These are phyloP conservation scores for Martensiomyces pterosporus DNA, from an alignment of 192 early-diverging fungal species.

Conservation along the genomic window DNA sequence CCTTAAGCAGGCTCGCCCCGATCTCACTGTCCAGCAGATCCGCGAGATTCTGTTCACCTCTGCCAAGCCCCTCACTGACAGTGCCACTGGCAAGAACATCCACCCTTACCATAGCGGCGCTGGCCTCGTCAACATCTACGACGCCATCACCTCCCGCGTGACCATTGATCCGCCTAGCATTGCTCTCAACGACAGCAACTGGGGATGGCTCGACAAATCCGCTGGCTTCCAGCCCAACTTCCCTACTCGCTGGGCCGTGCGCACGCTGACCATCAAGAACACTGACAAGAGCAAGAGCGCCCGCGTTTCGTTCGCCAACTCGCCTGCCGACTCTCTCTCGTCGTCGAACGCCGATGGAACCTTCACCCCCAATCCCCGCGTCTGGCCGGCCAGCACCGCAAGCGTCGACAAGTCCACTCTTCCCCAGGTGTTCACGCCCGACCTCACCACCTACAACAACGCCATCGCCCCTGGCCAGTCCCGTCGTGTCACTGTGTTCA, in stretches of 20 bases:
- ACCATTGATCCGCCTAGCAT: conserved; percentile 55
- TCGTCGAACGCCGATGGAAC: conserved; percentile 21
- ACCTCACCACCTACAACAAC: not conserved
- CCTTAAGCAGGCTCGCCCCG: conserved; percentile 51
- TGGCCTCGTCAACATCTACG: conserved; percentile 70
- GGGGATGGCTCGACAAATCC: not conserved
- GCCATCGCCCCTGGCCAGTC: conserved; percentile 29
- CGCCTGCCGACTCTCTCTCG: conserved; percentile 34
- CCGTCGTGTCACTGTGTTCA: conserved; percentile 7
- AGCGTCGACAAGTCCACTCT: conserved; percentile 1
- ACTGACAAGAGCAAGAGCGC: conserved; percentile 18
- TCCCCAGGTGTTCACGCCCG: conserved; percentile 4
- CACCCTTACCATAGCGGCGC: conserved; percentile 54
- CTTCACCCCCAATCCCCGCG: conserved; percentile 12
- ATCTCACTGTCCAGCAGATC: conserved; percentile 14
- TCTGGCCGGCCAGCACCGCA: conserved; percentile 7
- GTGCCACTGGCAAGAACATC: conserved; percentile 24
- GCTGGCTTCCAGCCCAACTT: not conserved
- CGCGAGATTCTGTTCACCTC: conserved; percentile 49
- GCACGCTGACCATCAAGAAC: conserved; percentile 25
- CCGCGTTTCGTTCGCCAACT: conserved; percentile 5
- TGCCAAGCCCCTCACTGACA: conserved; percentile 49
- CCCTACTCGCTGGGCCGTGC: conserved; percentile 9
- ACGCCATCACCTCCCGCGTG: conserved; percentile 54
- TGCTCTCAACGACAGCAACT: conserved; percentile 46